Percentiles rank a stretch among this genome's conserved stretches.
These are phyloP conservation scores for Bisporella sp. DNA, from an alignment of 2,329 filamentous ascomycete genomes.

Conservation along the genomic window DNA sequence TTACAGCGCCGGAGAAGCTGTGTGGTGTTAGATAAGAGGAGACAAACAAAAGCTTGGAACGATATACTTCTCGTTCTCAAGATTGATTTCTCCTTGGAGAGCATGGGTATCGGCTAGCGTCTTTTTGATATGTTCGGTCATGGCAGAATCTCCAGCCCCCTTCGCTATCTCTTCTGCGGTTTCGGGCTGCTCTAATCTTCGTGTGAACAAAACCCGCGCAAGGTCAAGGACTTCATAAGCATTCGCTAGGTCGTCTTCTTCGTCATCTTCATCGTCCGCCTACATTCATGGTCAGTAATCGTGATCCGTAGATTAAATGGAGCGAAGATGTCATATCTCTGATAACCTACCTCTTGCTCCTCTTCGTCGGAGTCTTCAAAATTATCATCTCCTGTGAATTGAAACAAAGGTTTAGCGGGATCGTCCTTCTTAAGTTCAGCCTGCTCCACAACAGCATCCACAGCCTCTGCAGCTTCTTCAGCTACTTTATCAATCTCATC, in stretches of 20 bases:
- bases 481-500: slow-evolving; percentile 34
- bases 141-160: slow-evolving; percentile 30
- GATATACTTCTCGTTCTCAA: slow-evolving; percentile 78
- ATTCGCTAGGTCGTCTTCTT: slow-evolving; percentile 63
- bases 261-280: slow-evolving; percentile 30
- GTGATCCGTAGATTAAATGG: slow-evolving; percentile 32
- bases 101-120: slow-evolving; percentile 90
- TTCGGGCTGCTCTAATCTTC: slow-evolving; percentile 45
- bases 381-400: slow-evolving; percentile 91
- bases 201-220: slow-evolving; percentile 57
- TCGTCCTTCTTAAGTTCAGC: slow-evolving; percentile 25
- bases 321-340: slow-evolving; percentile 37
- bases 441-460: slow-evolving; percentile 18
- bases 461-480: slow-evolving; percentile 35
- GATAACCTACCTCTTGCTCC: slow-evolving; percentile 45
- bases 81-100: slow-evolving; percentile 88
- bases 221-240: slow-evolving; percentile 83
- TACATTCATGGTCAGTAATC: neutral
- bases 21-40: slow-evolving; percentile 10
- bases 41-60: neutral
- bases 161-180: slow-evolving; percentile 40
- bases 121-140: slow-evolving; percentile 63
- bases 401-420: slow-evolving; percentile 72
- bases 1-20: slow-evolving; percentile 77
- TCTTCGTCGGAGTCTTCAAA: slow-evolving; percentile 77